Percentiles rank a stretch among this genome's conserved stretches.
These are phyloP conservation scores for Cytospora piceicola DNA, from an alignment of 2,329 filamentous ascomycete species.

Conservation along the genomic window DNA sequence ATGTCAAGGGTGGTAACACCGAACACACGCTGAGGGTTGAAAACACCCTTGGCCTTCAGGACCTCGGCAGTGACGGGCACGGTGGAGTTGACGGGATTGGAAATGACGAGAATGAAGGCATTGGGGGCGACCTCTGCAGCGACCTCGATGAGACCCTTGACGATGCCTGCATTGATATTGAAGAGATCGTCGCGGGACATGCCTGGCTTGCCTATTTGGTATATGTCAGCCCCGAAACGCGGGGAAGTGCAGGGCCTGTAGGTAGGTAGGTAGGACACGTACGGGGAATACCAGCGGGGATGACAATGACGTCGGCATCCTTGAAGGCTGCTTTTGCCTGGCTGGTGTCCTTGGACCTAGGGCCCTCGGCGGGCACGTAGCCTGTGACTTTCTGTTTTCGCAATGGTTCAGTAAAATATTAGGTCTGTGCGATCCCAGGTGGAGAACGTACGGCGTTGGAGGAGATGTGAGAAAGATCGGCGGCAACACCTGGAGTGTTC, in stretches of 20 bases:
- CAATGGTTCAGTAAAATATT: conserved; percentile 19
- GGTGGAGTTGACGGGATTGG: conserved; percentile 99
- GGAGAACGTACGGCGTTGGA: conserved; percentile 69
- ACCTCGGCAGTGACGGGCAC: conserved; percentile 97
- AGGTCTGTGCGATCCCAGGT: conserved; percentile 4
- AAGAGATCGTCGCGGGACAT: conserved; percentile 99
- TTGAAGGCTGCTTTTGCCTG: conserved; percentile 76
- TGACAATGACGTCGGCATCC: conserved; percentile 93
- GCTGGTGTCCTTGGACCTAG: conserved; percentile 55
- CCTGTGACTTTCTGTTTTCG: conserved; percentile 76
- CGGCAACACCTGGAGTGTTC: conserved; percentile 94
- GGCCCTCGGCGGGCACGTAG: conserved; percentile 80
- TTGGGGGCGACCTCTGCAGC: conserved; percentile 88
- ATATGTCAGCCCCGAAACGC: conserved; percentile 21
- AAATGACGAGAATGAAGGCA: conserved; percentile 95
- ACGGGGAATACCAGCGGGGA: conserved; percentile 98
- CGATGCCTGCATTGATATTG: conserved; percentile 99
- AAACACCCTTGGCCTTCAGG: conserved; percentile 89
- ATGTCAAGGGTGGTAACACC: conserved; percentile 99
- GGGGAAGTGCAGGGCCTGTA: not conserved
- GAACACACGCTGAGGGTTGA: conserved; percentile 94
- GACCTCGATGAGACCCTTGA: conserved; percentile 88
- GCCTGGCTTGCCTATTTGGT: conserved; percentile 82
- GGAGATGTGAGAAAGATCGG: conserved; percentile 97
- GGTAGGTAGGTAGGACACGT: conserved; percentile 45